These are phyloP conservation scores for Eucalyptus cloeziana DNA, from an alignment of 345 rosid species.

Conservation along the genomic window DNA sequence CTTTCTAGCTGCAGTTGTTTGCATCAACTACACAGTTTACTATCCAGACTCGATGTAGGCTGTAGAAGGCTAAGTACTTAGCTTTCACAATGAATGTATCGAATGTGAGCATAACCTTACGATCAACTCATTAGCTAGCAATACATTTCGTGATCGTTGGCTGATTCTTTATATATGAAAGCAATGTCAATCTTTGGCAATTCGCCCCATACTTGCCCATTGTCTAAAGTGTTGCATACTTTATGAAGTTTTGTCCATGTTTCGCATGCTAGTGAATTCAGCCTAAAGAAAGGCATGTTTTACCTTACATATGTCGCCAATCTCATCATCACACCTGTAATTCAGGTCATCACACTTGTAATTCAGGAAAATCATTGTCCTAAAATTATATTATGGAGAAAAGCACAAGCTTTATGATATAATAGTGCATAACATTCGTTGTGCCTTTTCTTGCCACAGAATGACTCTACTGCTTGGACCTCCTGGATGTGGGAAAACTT, in stretches of 20 bases:
- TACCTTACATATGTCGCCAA: not conserved
- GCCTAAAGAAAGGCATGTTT: not conserved
- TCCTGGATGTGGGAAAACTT: constrained; percentile 75
- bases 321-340: not conserved
- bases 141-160: not conserved
- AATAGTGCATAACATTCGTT: not conserved
- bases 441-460: constrained; percentile 9
- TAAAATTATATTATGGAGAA: not conserved
- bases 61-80: not conserved
- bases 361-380: not conserved
- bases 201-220: not conserved
- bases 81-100: not conserved
- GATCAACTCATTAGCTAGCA: not conserved
- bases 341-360: not conserved
- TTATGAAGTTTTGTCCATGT: not conserved
- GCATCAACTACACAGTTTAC: not conserved
- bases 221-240: not conserved
- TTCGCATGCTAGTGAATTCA: not conserved
- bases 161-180: not conserved
- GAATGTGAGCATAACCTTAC: not conserved
- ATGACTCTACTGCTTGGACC: constrained; percentile 71
- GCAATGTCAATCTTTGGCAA: not conserved
- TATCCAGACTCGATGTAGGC: not conserved
- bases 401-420: not conserved
- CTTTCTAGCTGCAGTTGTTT: not conserved